Conservation (phyloP, 129 eudicot species). For the Flaveria linearis region DNA sequence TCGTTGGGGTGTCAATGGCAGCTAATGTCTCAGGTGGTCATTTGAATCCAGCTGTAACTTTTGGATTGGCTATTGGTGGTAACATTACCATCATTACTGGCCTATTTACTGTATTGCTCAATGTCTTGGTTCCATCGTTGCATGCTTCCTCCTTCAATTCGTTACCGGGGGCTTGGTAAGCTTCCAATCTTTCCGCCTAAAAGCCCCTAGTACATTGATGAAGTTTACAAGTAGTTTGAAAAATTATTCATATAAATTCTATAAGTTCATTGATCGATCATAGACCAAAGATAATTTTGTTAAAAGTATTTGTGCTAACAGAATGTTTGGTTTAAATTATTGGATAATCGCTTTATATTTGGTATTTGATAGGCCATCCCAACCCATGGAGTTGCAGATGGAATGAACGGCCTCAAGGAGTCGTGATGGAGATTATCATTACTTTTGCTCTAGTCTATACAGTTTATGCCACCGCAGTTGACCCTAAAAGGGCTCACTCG, state of each 20-base stretch:
- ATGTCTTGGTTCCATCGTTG: constrained; percentile 50
- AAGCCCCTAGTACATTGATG: background rate
- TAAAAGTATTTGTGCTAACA: background rate
- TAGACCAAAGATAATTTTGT: background rate
- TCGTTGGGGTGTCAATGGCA: constrained; percentile 60
- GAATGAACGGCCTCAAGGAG: constrained; percentile 50
- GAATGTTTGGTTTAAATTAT: background rate
- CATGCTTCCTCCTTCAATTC: constrained; percentile 50
- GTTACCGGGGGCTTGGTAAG: constrained; percentile 60
- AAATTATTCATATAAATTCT: background rate
- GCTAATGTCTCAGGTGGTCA: constrained; percentile 77
- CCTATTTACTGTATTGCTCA: constrained; percentile 59
- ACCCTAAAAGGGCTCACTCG: constrained; percentile 72
- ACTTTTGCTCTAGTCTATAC: constrained; percentile 66
- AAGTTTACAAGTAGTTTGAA: background rate
- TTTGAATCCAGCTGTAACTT: constrained; percentile 67
- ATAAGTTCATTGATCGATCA: background rate
- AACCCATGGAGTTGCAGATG: constrained; percentile 58
- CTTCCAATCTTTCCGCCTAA: background rate
- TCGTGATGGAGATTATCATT: constrained; percentile 58
- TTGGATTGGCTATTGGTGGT: constrained; percentile 70
- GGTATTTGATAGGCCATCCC: constrained; percentile 48
- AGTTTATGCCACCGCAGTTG: constrained; percentile 63
- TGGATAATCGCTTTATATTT: background rate
- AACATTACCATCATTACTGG: constrained; percentile 59